Evolutionary conservation across 345 rosid species (phyloP), one percentile per base, ranked within the genome.

Genomic region (Brassica carinata): DNA sequence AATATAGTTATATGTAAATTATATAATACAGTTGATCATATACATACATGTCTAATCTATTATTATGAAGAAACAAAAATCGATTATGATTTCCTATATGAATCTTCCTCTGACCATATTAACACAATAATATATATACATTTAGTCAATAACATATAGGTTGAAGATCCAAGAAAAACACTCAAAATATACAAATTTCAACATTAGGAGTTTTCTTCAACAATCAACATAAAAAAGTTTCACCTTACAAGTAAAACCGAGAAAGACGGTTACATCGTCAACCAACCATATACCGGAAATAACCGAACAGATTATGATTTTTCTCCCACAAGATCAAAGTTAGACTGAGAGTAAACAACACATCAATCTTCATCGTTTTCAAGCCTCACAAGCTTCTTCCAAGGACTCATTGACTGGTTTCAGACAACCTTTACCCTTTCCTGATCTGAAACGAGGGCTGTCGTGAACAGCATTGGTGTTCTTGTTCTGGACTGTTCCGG

Each of bases 401-500:
- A 82, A 27, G 1, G 64, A 57, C 48, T 76, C 89, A 0, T 71
- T 79, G 1, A 84, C 92, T 68, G 82, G 85, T 76, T 85, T 87
- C 34, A 79, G 36, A 69, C 79, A 83, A 30, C 74, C 70, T 77
- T 83, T 92, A 55, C 77, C 85, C 84, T 90, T 89, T 43, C 75
- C 78, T 11, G 75, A 51, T 65, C 76, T 51, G n/a, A 11, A 51
- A 38, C 91, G 88, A 75, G 91, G 87, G 26, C 85, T 72, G 1
- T 65, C 82, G 13, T 69, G 86, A 17, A 73, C 82, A 5, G 11
- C 48, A 69, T 63, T 70, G 23, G 53, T 57, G 72, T 71, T 69
- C 66, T 70, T 80, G 72, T 63, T 74, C 53, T 80, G 79, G 64
- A 71, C 84, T 38, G 84, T 81, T 71, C 93, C 92, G 0, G 90